Percentiles rank a stretch among this genome's conserved stretches.
Conservation (phyloP, 139 green algal species). For the Chlorella ohadii region DNA sequence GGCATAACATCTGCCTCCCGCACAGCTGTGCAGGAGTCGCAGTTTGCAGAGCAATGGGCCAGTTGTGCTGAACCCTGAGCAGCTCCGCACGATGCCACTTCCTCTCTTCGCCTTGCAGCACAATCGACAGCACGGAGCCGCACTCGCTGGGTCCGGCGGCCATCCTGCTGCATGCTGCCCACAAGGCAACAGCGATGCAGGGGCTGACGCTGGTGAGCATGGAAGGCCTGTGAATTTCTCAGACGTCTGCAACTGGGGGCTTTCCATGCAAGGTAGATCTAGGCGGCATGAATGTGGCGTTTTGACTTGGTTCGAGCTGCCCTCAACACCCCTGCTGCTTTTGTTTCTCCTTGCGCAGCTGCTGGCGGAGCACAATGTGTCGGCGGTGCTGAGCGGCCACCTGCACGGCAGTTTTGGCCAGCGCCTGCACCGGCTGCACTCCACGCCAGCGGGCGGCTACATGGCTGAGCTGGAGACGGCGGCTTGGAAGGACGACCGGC, state of each 20-base stretch:
- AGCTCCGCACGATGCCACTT: no score
- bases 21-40: no score
- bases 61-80: no score
- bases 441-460: conserved; percentile 21
- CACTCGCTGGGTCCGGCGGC: conserved; percentile 4
- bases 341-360: not conserved
- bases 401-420: conserved; percentile 73
- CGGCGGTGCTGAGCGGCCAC: conserved; percentile 70
- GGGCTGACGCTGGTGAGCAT: conserved; percentile 3
- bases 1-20: no score
- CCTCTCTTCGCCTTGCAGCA: not conserved
- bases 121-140: conserved; percentile 34
- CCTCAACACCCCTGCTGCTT: no score
- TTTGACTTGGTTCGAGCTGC: no score
- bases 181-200: conserved; percentile 3
- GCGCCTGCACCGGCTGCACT: conserved; percentile 62
- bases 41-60: no score
- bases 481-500: conserved; percentile 73
- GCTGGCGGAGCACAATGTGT: conserved; percentile 30
- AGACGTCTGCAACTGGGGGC: no score
- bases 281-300: no score
- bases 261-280: no score
- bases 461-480: conserved; percentile 71
- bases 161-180: conserved; percentile 14
- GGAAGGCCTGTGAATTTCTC: no score